Conservation (phyloP, 2,329 filamentous ascomycete genomes). For the Bipolaris cookei region DNA sequence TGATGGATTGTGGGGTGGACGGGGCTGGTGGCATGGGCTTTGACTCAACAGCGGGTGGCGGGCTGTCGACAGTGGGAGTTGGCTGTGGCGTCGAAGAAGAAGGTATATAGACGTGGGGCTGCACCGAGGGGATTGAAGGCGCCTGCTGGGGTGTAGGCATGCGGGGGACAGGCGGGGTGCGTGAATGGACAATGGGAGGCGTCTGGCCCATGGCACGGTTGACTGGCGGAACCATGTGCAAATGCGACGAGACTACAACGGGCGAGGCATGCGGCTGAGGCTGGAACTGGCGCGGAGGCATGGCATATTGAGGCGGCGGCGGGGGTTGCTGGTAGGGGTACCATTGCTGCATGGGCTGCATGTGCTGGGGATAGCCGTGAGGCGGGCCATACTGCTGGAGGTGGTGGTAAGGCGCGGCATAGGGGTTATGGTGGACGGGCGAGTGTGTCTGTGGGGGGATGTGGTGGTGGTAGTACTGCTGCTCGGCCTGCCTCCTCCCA, state of each 20-base stretch:
- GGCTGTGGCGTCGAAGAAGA: constrained; percentile 44
- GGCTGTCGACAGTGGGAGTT: constrained; percentile 38
- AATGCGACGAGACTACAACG: constrained; percentile 55
- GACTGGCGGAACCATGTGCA: constrained; percentile 51
- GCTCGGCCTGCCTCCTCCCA: constrained; percentile 51
- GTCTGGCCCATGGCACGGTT: constrained; percentile 49
- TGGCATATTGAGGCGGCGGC: constrained; percentile 44
- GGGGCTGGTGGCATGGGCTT: constrained; percentile 23
- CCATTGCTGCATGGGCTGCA: constrained; percentile 49
- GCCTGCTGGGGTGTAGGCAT: constrained; percentile 40
- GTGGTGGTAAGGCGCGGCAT: constrained; percentile 44
- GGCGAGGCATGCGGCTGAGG: constrained; percentile 51
- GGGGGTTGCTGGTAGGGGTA: constrained; percentile 50
- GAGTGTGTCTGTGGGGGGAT: constrained; percentile 28
- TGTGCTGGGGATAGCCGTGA: constrained; percentile 49
- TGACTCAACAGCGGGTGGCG: constrained; percentile 28
- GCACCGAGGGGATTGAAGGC: constrained; percentile 46
- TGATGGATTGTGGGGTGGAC: constrained; percentile 32
- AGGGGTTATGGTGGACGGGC: constrained; percentile 32
- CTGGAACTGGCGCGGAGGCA: constrained; percentile 49
- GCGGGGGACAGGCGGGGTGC: constrained; percentile 43
- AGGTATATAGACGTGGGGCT: constrained; percentile 43
- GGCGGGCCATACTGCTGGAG: constrained; percentile 51
- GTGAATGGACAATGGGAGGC: constrained; percentile 47
- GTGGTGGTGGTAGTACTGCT: constrained; percentile 43